A percentile compares a stretch with the other conserved stretches of the same genome.
phyloP scores from a whole-genome alignment of 345 rosid species.

The Pugionium cornutum region DNA sequence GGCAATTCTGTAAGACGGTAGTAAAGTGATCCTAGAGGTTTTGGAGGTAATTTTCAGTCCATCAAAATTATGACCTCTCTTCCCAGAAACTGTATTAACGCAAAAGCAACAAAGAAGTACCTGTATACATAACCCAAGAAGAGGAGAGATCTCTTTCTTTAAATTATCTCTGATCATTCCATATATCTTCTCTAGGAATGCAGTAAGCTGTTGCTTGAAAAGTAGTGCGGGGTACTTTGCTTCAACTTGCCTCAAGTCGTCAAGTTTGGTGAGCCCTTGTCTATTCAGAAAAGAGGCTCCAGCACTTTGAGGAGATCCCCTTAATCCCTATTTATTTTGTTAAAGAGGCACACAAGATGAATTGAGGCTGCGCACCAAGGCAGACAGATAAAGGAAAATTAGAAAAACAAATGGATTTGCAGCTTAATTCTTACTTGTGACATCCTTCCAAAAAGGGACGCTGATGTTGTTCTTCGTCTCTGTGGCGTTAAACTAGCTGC shows the following conservation, averaged over 20 bases:
- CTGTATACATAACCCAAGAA: conserved; percentile 97
- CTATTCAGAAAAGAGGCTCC: conserved; percentile 78
- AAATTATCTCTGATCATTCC: conserved; percentile 75
- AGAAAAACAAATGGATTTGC: conserved; percentile 1
- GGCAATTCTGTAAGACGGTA: background rate
- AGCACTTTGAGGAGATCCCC: conserved; percentile 90
- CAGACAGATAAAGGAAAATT: conserved; percentile 5
- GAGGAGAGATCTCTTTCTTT: conserved; percentile 84
- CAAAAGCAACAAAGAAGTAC: conserved; percentile 37
- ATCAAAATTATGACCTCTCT: background rate
- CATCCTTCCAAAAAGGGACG: conserved; percentile 97
- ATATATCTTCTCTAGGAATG: conserved; percentile 95
- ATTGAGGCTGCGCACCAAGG: conserved; percentile 17
- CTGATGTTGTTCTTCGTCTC: conserved; percentile 83
- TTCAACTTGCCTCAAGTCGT: conserved; percentile 87
- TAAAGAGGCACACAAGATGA: conserved; percentile 57
- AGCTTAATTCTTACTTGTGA: conserved; percentile 65
- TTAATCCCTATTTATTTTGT: conserved; percentile 62
- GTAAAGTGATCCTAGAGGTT: conserved; percentile 13
- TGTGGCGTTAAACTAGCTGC: conserved; percentile 99
- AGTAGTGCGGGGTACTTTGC: conserved; percentile 98
- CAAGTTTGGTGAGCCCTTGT: conserved; percentile 69
- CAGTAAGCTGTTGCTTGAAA: conserved; percentile 96
- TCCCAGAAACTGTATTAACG: conserved; percentile 20
- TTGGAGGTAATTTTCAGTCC: background rate